Evolutionary conservation across 2,329 filamentous ascomycete species (phyloP), one percentile per base, ranked within the genome.

Genomic region (Myriosclerotinia curreyana): DNA sequence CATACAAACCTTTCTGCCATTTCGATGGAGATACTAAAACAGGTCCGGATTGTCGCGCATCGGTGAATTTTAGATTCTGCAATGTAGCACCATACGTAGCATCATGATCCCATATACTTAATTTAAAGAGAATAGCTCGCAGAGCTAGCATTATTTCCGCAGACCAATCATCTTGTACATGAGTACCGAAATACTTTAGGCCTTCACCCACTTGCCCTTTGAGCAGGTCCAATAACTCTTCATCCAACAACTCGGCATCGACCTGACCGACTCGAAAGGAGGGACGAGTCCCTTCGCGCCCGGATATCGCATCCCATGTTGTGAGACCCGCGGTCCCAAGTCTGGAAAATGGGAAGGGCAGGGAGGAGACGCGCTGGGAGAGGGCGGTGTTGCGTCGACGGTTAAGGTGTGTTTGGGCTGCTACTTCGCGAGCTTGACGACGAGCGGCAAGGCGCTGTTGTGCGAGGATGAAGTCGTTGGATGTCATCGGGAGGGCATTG

Each of bases 91-190:
- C 95, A 76, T 99, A 98, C 6, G 91, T 96, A 48, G 95, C 91
- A 75, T 96, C 88, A 76, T 97, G 91, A 76, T 98, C 93, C 95
- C 95, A 99, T 65, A 99, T 88, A 20, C 90, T 92, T 67, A 99
- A 83, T 77, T 99, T 99, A 81, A 97, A 99, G 9, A 99, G 80
- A 3, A 92, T 80, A 2, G 89, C 86, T 54, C 94, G 83, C 64
- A 99, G 81, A 0, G 81, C 83, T 36, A 97, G 82, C 67, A 89
- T 82, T 62, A 98, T 94, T 78, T 98, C 95, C 60, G 90, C 82
- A 17, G 87, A 87, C 87, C 91, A 97, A 72, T 96, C 91, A 75
- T 96, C 92, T 65, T 89, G 85, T 52, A 96, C 77, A 75, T 93
- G 86, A 20, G 81, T 88, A 54, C 89, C 88, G 69, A 93, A 89